Conservation (phyloP, 306 rosid species). For the Glycine soja region DNA sequence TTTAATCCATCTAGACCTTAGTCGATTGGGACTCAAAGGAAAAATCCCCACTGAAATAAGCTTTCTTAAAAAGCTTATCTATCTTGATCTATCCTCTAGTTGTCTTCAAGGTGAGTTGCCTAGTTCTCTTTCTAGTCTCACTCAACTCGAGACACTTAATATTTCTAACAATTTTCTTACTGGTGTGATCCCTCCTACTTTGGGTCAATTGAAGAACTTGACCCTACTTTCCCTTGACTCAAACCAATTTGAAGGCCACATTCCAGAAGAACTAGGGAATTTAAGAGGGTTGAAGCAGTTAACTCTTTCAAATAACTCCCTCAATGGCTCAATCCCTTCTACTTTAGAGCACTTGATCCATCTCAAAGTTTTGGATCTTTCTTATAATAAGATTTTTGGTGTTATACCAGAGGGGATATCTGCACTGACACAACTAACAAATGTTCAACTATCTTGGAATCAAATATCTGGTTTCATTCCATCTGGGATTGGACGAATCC, state of each 20-base stretch:
- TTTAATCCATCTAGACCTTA: slow-evolving; percentile 16
- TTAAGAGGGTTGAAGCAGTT: background rate
- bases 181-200: slow-evolving; percentile 12
- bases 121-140: slow-evolving; percentile 12
- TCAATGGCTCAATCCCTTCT: slow-evolving; percentile 20
- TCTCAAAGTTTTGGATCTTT: slow-evolving; percentile 14
- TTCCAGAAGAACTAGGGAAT: background rate
- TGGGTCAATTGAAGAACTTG: slow-evolving; percentile 12
- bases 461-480: slow-evolving; percentile 36
- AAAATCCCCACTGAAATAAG: slow-evolving; percentile 8
- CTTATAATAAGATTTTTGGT: background rate
- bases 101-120: slow-evolving; percentile 29
- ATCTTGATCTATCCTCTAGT: slow-evolving; percentile 32
- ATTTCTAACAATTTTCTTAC: slow-evolving; percentile 22
- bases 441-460: background rate
- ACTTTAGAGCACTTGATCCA: slow-evolving; percentile 8
- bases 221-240: background rate
- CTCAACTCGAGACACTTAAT: slow-evolving; percentile 3
- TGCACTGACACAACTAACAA: background rate
- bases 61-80: slow-evolving; percentile 1
- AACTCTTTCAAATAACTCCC: slow-evolving; percentile 6
- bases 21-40: background rate
- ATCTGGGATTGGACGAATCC: background rate
- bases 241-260: background rate
- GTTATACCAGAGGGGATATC: background rate